Conservation (phyloP, 2,329 filamentous ascomycete genomes). For the Apiospora kogelbergensis region DNA sequence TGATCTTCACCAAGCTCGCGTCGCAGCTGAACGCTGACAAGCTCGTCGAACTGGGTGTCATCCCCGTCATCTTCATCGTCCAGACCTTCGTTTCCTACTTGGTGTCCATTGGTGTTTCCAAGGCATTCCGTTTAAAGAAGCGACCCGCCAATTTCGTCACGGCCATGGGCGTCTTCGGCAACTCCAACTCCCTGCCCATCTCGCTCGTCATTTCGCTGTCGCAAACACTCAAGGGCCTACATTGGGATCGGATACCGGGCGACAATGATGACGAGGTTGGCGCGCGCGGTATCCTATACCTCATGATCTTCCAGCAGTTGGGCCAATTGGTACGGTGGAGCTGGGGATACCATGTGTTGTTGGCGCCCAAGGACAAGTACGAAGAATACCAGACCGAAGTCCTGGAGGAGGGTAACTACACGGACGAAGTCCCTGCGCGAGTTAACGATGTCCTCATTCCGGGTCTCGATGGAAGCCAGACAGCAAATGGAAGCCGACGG, state of each 20-base stretch:
- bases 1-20: slow-evolving; percentile 96
- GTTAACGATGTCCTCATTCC: slow-evolving; percentile 43
- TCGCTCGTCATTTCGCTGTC: slow-evolving; percentile 93
- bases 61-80: slow-evolving; percentile 88
- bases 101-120: slow-evolving; percentile 70
- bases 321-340: slow-evolving; percentile 96
- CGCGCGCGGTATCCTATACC: slow-evolving; percentile 89
- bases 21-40: slow-evolving; percentile 92
- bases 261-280: slow-evolving; percentile 96
- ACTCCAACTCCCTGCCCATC: slow-evolving; percentile 96
- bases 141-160: slow-evolving; percentile 91
- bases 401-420: slow-evolving; percentile 60
- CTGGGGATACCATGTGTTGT: slow-evolving; percentile 92
- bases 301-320: slow-evolving; percentile 96
- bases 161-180: slow-evolving; percentile 96
- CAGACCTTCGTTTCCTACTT: slow-evolving; percentile 86
- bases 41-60: slow-evolving; percentile 84
- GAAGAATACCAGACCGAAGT: slow-evolving; percentile 59
- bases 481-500: slow-evolving; percentile 33
- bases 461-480: slow-evolving; percentile 39
- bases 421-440: slow-evolving; percentile 42
- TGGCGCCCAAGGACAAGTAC: slow-evolving; percentile 80
- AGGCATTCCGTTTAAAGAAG: slow-evolving; percentile 77
- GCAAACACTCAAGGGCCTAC: slow-evolving; percentile 85
- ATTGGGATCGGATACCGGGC: slow-evolving; percentile 88